Conservation (phyloP, 192 early-diverging fungal genomes). For the Oehlia diaphana region DNA sequence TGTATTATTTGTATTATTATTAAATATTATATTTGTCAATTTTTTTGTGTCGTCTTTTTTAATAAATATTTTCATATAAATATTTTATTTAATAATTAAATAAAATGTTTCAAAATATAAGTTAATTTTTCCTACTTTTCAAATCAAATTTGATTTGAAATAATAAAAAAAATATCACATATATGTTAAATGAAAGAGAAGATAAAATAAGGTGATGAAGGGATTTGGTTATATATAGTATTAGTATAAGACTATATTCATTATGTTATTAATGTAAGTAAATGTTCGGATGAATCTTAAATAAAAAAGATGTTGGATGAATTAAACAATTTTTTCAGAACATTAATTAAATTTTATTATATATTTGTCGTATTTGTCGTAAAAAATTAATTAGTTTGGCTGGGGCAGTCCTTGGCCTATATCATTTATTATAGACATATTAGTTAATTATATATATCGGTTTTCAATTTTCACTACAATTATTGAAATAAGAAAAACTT, state of each 20-base stretch:
- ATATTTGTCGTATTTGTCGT: background rate
- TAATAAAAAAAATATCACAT: background rate
- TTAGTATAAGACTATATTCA: background rate
- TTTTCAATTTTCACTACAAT: background rate
- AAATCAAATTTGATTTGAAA: background rate
- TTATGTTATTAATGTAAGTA: background rate
- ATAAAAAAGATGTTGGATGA: background rate
- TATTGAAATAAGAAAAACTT: background rate
- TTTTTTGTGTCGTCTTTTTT: background rate
- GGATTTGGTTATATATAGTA: background rate
- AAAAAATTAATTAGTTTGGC: background rate
- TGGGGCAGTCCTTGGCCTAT: conserved; percentile 26
- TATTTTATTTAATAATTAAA: background rate
- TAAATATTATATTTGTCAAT: too few species aligned
- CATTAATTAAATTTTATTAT: background rate
- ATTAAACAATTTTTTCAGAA: background rate
- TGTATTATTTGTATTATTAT: background rate
- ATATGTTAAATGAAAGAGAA: background rate
- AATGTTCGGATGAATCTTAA: background rate
- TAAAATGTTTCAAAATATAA: background rate
- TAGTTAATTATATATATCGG: too few species aligned
- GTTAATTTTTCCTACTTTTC: background rate
- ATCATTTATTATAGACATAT: background rate
- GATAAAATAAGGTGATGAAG: background rate
- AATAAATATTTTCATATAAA: background rate